Evolutionary conservation across 352 stramenopile species (phyloP).

Genomic region (Phytopythium helicoides): DNA sequence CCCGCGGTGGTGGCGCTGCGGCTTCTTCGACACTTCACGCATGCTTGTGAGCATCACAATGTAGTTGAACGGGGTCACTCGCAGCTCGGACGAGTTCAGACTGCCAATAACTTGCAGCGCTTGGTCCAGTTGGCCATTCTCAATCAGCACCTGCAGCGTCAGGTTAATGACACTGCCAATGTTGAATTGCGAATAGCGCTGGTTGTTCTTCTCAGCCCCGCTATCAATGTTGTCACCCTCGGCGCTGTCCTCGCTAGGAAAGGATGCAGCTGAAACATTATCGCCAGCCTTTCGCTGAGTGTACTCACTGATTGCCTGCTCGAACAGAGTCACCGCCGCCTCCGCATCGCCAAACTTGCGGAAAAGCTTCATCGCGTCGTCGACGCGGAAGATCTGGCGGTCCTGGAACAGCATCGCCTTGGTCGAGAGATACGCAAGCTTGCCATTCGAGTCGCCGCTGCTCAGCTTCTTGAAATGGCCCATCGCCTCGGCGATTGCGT

Average conservation of each 20-base stretch:
- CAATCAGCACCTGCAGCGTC: slow-evolving; percentile 40
- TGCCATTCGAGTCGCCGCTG: slow-evolving; percentile 24
- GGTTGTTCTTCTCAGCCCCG: slow-evolving; percentile 7
- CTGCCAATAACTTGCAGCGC: slow-evolving; percentile 32
- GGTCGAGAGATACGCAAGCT: slow-evolving; percentile 44
- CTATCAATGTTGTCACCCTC: slow-evolving; percentile 1
- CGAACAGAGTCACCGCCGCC: slow-evolving; percentile 31
- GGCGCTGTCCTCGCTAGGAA: background rate
- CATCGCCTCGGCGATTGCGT: slow-evolving; percentile 46
- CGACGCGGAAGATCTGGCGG: slow-evolving; percentile 41
- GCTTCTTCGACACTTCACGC: slow-evolving; percentile 23
- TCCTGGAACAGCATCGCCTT: slow-evolving; percentile 56
- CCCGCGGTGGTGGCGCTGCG: slow-evolving; percentile 10
- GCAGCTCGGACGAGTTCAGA: slow-evolving; percentile 28
- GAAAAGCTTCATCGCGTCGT: slow-evolving; percentile 44
- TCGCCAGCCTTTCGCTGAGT: slow-evolving; percentile 14
- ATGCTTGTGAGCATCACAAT: slow-evolving; percentile 46
- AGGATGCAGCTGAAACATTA: background rate
- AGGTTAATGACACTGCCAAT: slow-evolving; percentile 46
- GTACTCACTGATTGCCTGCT: slow-evolving; percentile 41
- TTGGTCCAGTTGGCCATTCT: slow-evolving; percentile 37
- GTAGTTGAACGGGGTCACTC: slow-evolving; percentile 36
- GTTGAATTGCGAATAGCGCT: slow-evolving; percentile 38
- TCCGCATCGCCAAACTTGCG: slow-evolving; percentile 45
- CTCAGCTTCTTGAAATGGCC: slow-evolving; percentile 40